Percentiles rank a stretch among this genome's conserved stretches.
phyloP scores from a whole-genome alignment of 2,329 filamentous ascomycete species.

The Penicillium brevicompactum region DNA sequence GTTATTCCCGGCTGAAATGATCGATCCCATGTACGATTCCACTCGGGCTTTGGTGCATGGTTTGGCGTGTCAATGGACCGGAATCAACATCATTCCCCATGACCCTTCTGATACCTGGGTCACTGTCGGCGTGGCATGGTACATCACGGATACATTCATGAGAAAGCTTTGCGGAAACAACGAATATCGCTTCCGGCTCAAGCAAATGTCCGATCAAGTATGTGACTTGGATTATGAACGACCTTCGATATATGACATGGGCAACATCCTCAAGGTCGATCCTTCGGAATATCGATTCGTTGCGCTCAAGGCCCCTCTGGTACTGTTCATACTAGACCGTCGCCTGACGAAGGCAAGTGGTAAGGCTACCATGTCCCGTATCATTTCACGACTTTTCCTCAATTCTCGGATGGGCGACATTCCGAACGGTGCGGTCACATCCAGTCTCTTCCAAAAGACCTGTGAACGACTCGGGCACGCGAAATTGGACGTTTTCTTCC shows the following conservation, averaged over 20 bases:
- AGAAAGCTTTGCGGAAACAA: constrained; percentile 90
- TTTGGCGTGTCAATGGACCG: constrained; percentile 89
- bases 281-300: constrained; percentile 88
- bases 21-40: constrained; percentile 80
- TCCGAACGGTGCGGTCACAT: constrained; percentile 68
- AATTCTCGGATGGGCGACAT: constrained; percentile 83
- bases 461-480: constrained; percentile 89
- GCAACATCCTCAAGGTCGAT: constrained; percentile 75
- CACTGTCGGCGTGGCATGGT: constrained; percentile 85
- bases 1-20: constrained; percentile 79
- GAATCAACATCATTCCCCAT: constrained; percentile 86
- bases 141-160: constrained; percentile 93
- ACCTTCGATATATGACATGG: constrained; percentile 80
- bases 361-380: constrained; percentile 78
- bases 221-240: constrained; percentile 79
- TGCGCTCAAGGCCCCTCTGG: constrained; percentile 82
- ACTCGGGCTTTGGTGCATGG: constrained; percentile 81
- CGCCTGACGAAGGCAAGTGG: constrained; percentile 86
- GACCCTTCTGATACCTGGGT: constrained; percentile 83
- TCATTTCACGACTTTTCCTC: constrained; percentile 82
- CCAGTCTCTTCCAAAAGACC: constrained; percentile 74
- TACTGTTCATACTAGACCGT: constrained; percentile 91
- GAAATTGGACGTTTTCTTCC: constrained; percentile 87
- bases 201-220: constrained; percentile 77
- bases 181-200: constrained; percentile 88